Conservation (phyloP, 495 filamentous ascomycete genomes). For the Eremomyces bilateralis region DNA sequence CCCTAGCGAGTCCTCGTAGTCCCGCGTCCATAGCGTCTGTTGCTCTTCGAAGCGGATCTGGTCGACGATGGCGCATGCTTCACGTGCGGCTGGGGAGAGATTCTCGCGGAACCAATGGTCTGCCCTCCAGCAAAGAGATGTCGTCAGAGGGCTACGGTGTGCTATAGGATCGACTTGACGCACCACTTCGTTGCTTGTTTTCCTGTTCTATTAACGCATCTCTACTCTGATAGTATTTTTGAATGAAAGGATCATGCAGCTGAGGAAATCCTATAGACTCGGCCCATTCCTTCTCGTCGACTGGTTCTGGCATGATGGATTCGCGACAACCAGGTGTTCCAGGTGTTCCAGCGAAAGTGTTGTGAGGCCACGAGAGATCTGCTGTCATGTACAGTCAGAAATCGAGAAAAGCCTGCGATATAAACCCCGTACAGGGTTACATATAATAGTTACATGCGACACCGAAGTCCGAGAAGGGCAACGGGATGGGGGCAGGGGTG, state of each 20-base stretch:
- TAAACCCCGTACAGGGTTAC: no score
- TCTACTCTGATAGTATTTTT: conserved; percentile 57
- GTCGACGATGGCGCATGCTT: conserved; percentile 56
- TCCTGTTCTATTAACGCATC: conserved; percentile 60
- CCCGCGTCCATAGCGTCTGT: conserved; percentile 44
- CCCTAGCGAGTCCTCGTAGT: conserved; percentile 41
- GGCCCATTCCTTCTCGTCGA: conserved; percentile 31
- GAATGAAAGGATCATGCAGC: conserved; percentile 46
- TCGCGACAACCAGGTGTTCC: conserved; percentile 3
- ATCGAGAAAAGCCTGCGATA: no score
- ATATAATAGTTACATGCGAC: no score
- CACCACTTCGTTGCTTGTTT: conserved; percentile 62
- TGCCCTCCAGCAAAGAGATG: conserved; percentile 8
- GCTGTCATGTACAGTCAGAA: no score
- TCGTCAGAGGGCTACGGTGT: conserved; percentile 5
- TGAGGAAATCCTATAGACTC: conserved; percentile 30
- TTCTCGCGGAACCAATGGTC: conserved; percentile 43
- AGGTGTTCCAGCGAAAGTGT: no score
- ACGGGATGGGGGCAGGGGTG: no score
- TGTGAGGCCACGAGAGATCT: no score
- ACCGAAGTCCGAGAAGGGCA: no score
- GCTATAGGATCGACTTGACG: conserved; percentile 7
- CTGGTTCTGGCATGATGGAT: background rate
- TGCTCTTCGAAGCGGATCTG: conserved; percentile 60
- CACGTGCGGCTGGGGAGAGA: conserved; percentile 49